phyloP scores from a whole-genome alignment of 352 stramenopile species.

The Plasmopara halstedii region DNA sequence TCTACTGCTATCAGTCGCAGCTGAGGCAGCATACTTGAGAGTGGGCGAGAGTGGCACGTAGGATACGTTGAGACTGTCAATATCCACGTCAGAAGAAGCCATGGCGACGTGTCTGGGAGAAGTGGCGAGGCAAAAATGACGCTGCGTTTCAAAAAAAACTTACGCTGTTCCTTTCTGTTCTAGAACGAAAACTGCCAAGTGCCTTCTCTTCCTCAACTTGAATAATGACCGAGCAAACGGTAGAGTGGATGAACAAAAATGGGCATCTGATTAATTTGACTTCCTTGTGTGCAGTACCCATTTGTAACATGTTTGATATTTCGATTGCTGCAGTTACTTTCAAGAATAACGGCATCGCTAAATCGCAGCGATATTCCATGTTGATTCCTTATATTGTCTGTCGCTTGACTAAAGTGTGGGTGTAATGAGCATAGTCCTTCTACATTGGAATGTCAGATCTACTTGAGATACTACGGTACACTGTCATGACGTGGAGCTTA shows the following conservation, averaged over 20 bases:
- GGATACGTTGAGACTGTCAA: constrained; percentile 26
- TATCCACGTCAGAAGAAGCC: constrained; percentile 31
- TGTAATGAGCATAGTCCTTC: no score
- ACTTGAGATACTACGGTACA: no score
- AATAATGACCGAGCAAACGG: constrained; percentile 16
- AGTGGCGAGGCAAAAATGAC: background rate
- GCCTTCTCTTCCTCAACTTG: constrained; percentile 7
- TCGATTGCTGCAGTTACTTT: no score
- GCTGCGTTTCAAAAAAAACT: constrained; percentile 4
- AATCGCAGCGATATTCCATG: no score
- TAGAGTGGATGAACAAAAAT: no score
- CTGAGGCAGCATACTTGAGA: constrained; percentile 11
- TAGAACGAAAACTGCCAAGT: constrained; percentile 3
- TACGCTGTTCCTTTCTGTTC: background rate
- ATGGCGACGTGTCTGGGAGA: constrained; percentile 8
- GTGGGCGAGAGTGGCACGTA: constrained; percentile 3
- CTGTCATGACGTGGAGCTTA: no score
- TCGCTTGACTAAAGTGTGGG: no score
- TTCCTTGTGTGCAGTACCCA: background rate
- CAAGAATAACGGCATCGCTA: no score
- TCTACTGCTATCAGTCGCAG: constrained; percentile 10
- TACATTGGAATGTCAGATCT: no score
- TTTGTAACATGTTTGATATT: no score
- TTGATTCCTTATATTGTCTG: no score
- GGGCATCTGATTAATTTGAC: no score